Conservation (phyloP, 192 early-diverging fungal species). For the Fimicolochytrium jonesii region DNA sequence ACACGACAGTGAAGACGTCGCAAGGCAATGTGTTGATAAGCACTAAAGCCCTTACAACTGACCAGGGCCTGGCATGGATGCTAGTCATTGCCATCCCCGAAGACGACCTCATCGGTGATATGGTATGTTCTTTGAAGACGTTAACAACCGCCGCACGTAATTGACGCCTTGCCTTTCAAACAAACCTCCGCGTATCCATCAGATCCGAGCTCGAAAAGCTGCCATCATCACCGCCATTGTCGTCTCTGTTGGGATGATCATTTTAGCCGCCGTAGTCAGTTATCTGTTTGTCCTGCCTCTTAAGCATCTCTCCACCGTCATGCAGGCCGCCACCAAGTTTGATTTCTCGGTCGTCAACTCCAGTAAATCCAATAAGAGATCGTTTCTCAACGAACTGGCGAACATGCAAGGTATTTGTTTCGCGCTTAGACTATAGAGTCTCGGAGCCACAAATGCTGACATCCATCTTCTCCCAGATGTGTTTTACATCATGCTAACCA, state of each 20-base stretch:
- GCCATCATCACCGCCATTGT: background rate
- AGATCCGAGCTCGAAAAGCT: background rate
- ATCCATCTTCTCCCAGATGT: too few species aligned
- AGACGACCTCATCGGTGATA: slow-evolving; percentile 6
- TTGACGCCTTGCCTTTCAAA: background rate
- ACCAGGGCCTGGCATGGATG: background rate
- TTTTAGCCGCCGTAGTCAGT: background rate
- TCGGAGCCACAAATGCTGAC: too few species aligned
- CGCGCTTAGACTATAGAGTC: too few species aligned
- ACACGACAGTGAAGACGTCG: background rate
- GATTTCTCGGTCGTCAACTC: slow-evolving; percentile 1
- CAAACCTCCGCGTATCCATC: background rate
- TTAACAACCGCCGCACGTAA: background rate
- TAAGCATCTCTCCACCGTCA: background rate
- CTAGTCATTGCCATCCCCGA: slow-evolving; percentile 3
- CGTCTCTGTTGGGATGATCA: background rate
- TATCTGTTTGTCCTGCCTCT: slow-evolving; percentile 1
- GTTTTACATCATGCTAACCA: background rate
- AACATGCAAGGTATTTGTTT: slow-evolving; percentile 16
- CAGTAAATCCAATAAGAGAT: background rate
- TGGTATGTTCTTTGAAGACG: background rate
- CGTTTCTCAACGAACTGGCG: slow-evolving; percentile 2
- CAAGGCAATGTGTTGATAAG: background rate
- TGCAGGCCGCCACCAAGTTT: slow-evolving; percentile 5
- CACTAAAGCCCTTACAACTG: background rate